Base-by-base conservation (phyloP, 2,329 filamentous ascomycete species). In the Neofusicoccum cordaticola region DNA sequence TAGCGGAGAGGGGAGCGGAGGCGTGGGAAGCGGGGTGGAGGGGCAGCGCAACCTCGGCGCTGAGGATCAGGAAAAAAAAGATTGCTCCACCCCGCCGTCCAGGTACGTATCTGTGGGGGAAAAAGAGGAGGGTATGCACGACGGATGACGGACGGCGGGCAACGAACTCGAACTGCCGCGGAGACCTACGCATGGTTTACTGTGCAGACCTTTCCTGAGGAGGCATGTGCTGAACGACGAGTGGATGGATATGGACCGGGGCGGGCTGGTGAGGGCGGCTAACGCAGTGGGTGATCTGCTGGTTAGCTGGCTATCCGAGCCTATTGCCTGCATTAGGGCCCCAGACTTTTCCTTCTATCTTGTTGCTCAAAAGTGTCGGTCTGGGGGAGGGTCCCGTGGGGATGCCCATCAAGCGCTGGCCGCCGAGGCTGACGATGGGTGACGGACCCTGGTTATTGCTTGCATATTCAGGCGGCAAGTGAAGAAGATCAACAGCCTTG, bases 11-110 rank as follows among this genome's bases (percentile, higher is more conserved):
- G 31, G 15, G 50, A 19, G 50, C 31, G 27, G 41, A 37, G 31
- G 56, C n/a, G 37, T 27, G 12, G 35, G 41, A 19, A 60, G 56
- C 56, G 56, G 56, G 56, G 53, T 45, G 53, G 56, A 47, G 42
- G 19, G 53, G n/a, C 17, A n/a, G 8, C 9, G 2, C 22, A 45
- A 6, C 19, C 15, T 15, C 22, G 39, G 37, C 27, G 15, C 39
- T 19, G 17, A 19, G 37, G 31, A 58, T 15, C 27, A 31, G 8
- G 15, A 19, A 41, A 60, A 60, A 44, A 27, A 58, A 58, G 9
- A 22, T 47, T 35, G 11, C 42, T n/a, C 41, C 31, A 60, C 56
- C 42, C 56, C 42, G 47, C 56, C 53, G n/a, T 19, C 27, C 42
- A 19, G 42, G 42, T 47, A 35, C 31, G 56, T 41, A 42, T 41